Base-by-base conservation (phyloP, 2,329 filamentous ascomycete species). In the Monilinia vaccinii-corymbosi region DNA sequence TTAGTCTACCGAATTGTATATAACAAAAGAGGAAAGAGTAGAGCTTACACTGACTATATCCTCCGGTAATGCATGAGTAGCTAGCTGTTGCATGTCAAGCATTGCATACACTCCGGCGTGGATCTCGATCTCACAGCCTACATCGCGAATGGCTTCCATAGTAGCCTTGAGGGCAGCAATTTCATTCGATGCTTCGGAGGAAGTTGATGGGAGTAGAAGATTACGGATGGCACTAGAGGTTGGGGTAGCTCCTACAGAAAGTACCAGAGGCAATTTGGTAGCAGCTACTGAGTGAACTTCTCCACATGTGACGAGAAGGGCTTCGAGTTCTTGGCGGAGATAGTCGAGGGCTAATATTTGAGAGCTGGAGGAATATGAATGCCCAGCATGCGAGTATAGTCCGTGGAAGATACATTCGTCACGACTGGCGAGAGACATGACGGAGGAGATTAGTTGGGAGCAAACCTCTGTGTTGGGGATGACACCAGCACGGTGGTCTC, bases 41-140 rank as follows among this genome's bases (percentile, higher is more conserved):
- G 28, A 31, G 16, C 57, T 40, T 53, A 46, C 57, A 16, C 10
- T 21, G 16, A 60, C n/a, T 36, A 56, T 16, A 11, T 65, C 65
- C 0, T 71, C 67, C 4, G 78, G 76, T 0, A 80, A 73, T 4
- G 87, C 85, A 67, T 86, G 82, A 0, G 88, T 89, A 1, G 88
- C 84, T 2, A 93, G 77, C 71, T 94, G 89, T 71, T 94, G 89
- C 67, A 92, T 77, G 71, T 94, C 89, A 10, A 93, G 79, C 3
- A 85, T 77, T 0, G 88, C 83, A 70, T 92, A 93, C 2, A 89
- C 86, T 34, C 88, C 88, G 0, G 88, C 88, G 70, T 92, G 89
- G 2, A 91, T 76, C 70, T 91, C 88, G 31, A 91, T 77, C 4
- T 69, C 72, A 53, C 79, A 76, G 40, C 73, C 75, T 5, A 71